Conservation (phyloP, 2,329 filamentous ascomycete genomes). For the Hymenotorrendiella dingleyae region DNA sequence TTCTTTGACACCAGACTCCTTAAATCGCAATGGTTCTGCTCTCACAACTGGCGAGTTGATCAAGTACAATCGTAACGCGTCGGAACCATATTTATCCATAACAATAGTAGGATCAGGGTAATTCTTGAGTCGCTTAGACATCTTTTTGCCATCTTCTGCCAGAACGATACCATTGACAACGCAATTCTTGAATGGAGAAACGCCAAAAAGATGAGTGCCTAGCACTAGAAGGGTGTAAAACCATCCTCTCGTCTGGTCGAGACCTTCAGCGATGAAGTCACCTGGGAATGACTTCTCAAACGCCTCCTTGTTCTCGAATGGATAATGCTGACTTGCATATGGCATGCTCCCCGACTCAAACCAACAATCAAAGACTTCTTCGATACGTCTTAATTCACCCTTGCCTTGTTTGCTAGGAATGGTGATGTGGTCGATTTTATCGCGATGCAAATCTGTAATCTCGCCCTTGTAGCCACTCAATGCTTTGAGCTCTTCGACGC, state of each 20-base stretch:
- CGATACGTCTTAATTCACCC: slow-evolving; percentile 70
- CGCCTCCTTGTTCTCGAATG: slow-evolving; percentile 79
- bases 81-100: slow-evolving; percentile 83
- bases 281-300: slow-evolving; percentile 80
- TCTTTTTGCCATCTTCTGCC: slow-evolving; percentile 95
- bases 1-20: slow-evolving; percentile 88
- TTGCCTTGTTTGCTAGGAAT: slow-evolving; percentile 88
- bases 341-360: slow-evolving; percentile 97
- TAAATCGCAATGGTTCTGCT: slow-evolving; percentile 85
- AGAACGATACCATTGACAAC: slow-evolving; percentile 95
- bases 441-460: slow-evolving; percentile 79
- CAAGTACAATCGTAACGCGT: slow-evolving; percentile 88
- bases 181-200: slow-evolving; percentile 86
- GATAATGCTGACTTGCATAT: slow-evolving; percentile 85
- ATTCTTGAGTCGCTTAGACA: slow-evolving; percentile 96
- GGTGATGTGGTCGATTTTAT: slow-evolving; percentile 90
- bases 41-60: slow-evolving; percentile 96
- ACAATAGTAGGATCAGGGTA: slow-evolving; percentile 83
- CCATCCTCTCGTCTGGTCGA: slow-evolving; percentile 94
- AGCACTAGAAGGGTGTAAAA: slow-evolving; percentile 91
- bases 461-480: slow-evolving; percentile 83
- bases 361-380: slow-evolving; percentile 95
- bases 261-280: slow-evolving; percentile 89
- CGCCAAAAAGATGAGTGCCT: slow-evolving; percentile 79
- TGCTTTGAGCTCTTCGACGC: slow-evolving; percentile 74